phyloP scores from a whole-genome alignment of 805 yeast genomes.

The Cyberlindnera maritima region DNA sequence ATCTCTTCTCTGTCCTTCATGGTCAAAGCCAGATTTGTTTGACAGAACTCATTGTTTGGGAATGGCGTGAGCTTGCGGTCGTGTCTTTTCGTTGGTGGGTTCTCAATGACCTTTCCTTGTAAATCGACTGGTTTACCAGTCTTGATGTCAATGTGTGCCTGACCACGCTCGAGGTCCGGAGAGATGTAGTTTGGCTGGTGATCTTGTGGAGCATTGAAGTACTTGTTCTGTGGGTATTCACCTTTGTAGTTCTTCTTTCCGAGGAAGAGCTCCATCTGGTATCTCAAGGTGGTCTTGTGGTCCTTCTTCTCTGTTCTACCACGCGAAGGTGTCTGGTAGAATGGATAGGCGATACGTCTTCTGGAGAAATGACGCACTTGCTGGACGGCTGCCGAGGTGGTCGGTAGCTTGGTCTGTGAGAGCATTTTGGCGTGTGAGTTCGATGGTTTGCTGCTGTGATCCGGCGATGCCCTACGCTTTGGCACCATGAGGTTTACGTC shows the following conservation, averaged over 20 bases:
- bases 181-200: conserved; percentile 73
- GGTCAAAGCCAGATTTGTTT: conserved; percentile 61
- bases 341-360: conserved; percentile 53
- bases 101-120: conserved; percentile 18
- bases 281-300: conserved; percentile 53
- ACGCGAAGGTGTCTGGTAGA: conserved; percentile 43
- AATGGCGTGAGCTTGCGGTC: conserved; percentile 63
- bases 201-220: conserved; percentile 61
- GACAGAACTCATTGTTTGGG: conserved; percentile 68
- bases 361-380: conserved; percentile 48
- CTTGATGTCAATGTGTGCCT: conserved; percentile 32
- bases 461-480: no score
- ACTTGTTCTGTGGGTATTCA: conserved; percentile 73
- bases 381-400: conserved; percentile 15
- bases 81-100: conserved; percentile 7
- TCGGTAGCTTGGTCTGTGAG: conserved; percentile 6
- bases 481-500: neutral
- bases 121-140: conserved; percentile 31
- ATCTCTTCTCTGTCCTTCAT: conserved; percentile 59
- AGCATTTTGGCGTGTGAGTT: conserved; percentile 1
- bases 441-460: no score
- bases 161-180: conserved; percentile 47
- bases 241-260: conserved; percentile 87
- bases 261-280: conserved; percentile 67
- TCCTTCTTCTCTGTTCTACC: conserved; percentile 38